These are phyloP conservation scores for Ascochyta koolunga DNA, from an alignment of 2,329 filamentous ascomycete genomes.

Conservation along the genomic window DNA sequence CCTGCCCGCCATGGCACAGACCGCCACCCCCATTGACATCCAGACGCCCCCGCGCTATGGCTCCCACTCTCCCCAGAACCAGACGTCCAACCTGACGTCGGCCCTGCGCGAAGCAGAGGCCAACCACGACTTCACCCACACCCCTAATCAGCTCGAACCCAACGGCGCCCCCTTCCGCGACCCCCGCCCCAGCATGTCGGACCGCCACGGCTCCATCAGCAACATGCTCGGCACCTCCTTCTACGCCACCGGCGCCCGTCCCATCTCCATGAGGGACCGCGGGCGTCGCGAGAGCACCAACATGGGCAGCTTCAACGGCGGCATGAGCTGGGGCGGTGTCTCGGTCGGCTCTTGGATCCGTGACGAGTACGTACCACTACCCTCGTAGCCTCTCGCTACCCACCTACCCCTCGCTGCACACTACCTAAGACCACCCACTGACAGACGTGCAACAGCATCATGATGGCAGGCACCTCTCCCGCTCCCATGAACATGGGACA, in stretches of 20 bases:
- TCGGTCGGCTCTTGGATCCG: slow-evolving; percentile 96
- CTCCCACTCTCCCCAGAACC: slow-evolving; percentile 65
- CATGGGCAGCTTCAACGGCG: slow-evolving; percentile 69
- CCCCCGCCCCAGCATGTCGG: slow-evolving; percentile 43
- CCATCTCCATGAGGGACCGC: slow-evolving; percentile 65
- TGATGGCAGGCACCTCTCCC: slow-evolving; percentile 96
- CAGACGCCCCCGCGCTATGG: slow-evolving; percentile 59
- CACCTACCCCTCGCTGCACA: neutral
- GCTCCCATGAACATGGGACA: slow-evolving; percentile 71
- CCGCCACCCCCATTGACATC: slow-evolving; percentile 66
- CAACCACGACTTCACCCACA: slow-evolving; percentile 35
- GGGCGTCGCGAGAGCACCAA: slow-evolving; percentile 64
- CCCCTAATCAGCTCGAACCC: slow-evolving; percentile 53
- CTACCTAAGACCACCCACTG: slow-evolving; percentile 23
- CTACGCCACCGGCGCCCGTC: slow-evolving; percentile 63
- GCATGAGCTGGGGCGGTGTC: slow-evolving; percentile 96
- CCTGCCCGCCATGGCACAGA: slow-evolving; percentile 57
- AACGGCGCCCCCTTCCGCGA: slow-evolving; percentile 39
- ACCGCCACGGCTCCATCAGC: slow-evolving; percentile 62
- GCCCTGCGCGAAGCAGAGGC: slow-evolving; percentile 60
- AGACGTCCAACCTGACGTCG: slow-evolving; percentile 68
- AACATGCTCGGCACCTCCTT: slow-evolving; percentile 55
- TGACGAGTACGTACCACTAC: slow-evolving; percentile 80
- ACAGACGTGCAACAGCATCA: slow-evolving; percentile 66
- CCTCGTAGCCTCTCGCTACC: slow-evolving; percentile 2